These are phyloP conservation scores for Vigna hirtella DNA, from an alignment of 306 rosid genomes.

Conservation along the genomic window DNA sequence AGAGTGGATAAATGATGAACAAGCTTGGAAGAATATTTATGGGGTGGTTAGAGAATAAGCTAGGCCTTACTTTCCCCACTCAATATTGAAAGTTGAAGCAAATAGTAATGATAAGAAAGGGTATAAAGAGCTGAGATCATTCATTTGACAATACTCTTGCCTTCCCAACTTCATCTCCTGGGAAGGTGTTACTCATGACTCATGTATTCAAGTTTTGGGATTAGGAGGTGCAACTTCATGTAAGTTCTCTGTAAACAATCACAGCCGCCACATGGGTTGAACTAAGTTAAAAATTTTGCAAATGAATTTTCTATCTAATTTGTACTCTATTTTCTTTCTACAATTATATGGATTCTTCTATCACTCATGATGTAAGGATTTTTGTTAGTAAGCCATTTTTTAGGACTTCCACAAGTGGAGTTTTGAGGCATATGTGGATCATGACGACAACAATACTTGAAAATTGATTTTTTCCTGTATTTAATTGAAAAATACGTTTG, in stretches of 20 bases:
- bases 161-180: not conserved
- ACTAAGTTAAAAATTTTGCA: not conserved
- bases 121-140: not conserved
- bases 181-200: not conserved
- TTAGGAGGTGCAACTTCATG: not conserved
- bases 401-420: not conserved
- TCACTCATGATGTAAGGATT: not conserved
- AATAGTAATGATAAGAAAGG: not conserved
- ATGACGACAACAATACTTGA: no score
- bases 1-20: not conserved
- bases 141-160: not conserved
- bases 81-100: not conserved
- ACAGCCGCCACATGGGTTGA: conserved; percentile 10
- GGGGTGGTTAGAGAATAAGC: not conserved
- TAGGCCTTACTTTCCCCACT: not conserved
- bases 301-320: not conserved
- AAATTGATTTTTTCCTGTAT: no score
- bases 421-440: not conserved
- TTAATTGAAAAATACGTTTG: no score
- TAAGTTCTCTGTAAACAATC: not conserved
- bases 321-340: not conserved
- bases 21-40: not conserved
- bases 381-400: not conserved
- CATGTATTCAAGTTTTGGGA: not conserved
- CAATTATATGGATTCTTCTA: not conserved